Percentiles rank a stretch among this genome's conserved stretches.
These are phyloP conservation scores for Cryptosporidium sp. DNA, from an alignment of 169 alveolate genomes.

Conservation along the genomic window DNA sequence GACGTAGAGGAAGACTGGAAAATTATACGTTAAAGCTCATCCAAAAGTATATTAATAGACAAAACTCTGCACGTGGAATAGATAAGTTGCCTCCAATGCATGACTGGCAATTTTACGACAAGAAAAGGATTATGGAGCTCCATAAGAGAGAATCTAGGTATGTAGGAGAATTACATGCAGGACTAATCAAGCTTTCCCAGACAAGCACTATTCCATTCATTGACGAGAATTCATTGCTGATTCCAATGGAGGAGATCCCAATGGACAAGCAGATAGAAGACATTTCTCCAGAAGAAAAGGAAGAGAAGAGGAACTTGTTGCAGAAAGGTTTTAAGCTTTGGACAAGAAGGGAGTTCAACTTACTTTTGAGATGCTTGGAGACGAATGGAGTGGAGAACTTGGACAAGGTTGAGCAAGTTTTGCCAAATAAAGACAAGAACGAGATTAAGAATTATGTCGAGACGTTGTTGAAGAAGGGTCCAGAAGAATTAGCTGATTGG, in stretches of 20 bases:
- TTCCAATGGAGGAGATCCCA: constrained; percentile 76
- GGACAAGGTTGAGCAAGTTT: constrained; percentile 7
- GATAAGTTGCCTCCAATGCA: constrained; percentile 83
- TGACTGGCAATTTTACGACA: constrained; percentile 80
- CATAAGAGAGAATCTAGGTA: constrained; percentile 79
- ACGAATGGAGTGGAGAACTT: constrained; percentile 80
- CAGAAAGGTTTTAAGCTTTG: constrained; percentile 87
- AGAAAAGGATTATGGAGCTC: constrained; percentile 78
- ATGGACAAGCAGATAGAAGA: constrained; percentile 79
- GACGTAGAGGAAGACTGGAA: constrained; percentile 79
- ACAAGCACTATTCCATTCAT: constrained; percentile 54
- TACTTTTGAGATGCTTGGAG: constrained; percentile 84
- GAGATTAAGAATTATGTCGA: constrained; percentile 29
- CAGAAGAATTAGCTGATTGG: constrained; percentile 58
- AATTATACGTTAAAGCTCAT: constrained; percentile 75
- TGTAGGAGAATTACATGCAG: constrained; percentile 76
- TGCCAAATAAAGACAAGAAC: constrained; percentile 24
- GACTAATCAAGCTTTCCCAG: constrained; percentile 77
- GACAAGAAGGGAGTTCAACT: constrained; percentile 87
- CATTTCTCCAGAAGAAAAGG: constrained; percentile 84
- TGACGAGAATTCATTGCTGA: constrained; percentile 79
- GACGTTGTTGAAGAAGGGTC: constrained; percentile 27
- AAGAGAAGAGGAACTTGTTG: constrained; percentile 81
- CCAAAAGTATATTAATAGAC: constrained; percentile 77
- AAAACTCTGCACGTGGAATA: constrained; percentile 80